These are phyloP conservation scores for Phytophthora pini DNA, from an alignment of 352 stramenopile genomes.

Conservation along the genomic window DNA sequence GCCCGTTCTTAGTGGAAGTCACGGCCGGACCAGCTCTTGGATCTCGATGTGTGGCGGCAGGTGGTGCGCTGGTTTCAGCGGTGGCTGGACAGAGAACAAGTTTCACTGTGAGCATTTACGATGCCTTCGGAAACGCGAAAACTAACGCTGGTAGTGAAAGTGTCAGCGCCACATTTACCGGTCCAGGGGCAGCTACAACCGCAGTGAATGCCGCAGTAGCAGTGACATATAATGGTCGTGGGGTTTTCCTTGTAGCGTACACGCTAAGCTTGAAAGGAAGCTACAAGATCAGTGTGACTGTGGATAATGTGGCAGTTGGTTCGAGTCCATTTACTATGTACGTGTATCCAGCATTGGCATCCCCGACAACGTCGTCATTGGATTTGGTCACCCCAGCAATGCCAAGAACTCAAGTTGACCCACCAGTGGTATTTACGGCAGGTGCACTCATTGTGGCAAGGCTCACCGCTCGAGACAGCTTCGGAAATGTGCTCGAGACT, in stretches of 20 bases:
- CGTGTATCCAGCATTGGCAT: conserved; percentile 51
- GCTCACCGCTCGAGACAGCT: conserved; percentile 54
- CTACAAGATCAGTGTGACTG: conserved; percentile 54
- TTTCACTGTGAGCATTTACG: conserved; percentile 63
- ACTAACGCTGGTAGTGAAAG: conserved; percentile 58
- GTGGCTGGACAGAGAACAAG: conserved; percentile 54
- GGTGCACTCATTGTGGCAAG: conserved; percentile 42
- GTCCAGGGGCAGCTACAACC: conserved; percentile 33
- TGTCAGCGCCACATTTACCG: conserved; percentile 45
- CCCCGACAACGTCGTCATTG: conserved; percentile 50
- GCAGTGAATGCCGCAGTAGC: conserved; percentile 32
- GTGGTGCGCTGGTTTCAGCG: conserved; percentile 54
- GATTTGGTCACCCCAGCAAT: conserved; percentile 49
- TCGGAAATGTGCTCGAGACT: conserved; percentile 59
- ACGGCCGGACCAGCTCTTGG: conserved; percentile 58
- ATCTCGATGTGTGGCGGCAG: conserved; percentile 46
- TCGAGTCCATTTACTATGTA: conserved; percentile 69
- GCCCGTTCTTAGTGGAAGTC: conserved; percentile 61
- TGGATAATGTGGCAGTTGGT: conserved; percentile 47
- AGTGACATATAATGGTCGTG: conserved; percentile 40
- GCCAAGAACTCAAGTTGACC: conserved; percentile 14
- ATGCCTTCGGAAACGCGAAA: conserved; percentile 70
- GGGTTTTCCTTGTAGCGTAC: conserved; percentile 55
- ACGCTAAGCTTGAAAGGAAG: conserved; percentile 44
- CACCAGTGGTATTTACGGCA: conserved; percentile 41